Percentiles rank a stretch among this genome's conserved stretches.
These are phyloP conservation scores for Fusarium sublunatum DNA, from an alignment of 2,329 filamentous ascomycete species.

Conservation along the genomic window DNA sequence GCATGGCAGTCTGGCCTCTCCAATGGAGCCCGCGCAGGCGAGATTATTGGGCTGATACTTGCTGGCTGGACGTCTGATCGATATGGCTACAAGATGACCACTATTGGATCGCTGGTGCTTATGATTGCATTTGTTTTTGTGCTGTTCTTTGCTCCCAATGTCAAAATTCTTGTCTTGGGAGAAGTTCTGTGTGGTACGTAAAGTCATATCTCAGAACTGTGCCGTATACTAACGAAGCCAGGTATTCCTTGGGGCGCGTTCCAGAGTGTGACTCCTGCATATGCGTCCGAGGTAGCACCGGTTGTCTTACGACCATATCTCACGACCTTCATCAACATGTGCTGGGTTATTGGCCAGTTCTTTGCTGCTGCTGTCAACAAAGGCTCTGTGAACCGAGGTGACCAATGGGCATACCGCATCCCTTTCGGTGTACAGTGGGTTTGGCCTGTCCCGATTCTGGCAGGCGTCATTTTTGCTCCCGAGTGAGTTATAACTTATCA, in stretches of 20 bases:
- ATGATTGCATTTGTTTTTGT: conserved; percentile 65
- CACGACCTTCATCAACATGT: conserved; percentile 67
- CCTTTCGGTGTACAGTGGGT: conserved; percentile 66
- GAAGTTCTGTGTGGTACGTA: conserved; percentile 57
- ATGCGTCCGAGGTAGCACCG: conserved; percentile 65
- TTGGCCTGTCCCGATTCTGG: conserved; percentile 61
- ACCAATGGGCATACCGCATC: conserved; percentile 62
- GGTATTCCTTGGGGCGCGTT: conserved; percentile 66
- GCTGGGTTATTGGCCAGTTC: conserved; percentile 68
- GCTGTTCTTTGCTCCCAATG: conserved; percentile 62
- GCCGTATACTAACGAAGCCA: conserved; percentile 33
- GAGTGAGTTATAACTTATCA: conserved; percentile 50
- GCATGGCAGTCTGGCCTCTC: conserved; percentile 68
- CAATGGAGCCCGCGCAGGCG: conserved; percentile 64
- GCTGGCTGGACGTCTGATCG: conserved; percentile 65
- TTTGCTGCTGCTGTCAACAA: conserved; percentile 61
- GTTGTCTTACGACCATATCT: conserved; percentile 62
- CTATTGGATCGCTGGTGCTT: conserved; percentile 58
- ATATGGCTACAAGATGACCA: conserved; percentile 62
- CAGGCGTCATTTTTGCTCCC: conserved; percentile 59
- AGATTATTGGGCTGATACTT: conserved; percentile 66
- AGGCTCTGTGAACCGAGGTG: conserved; percentile 52
- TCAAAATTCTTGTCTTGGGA: conserved; percentile 60
- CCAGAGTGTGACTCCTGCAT: conserved; percentile 63
- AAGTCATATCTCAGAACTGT: background rate